phyloP scores from a whole-genome alignment of 2,329 filamentous ascomycete genomes.

The Penicillium sp. region DNA sequence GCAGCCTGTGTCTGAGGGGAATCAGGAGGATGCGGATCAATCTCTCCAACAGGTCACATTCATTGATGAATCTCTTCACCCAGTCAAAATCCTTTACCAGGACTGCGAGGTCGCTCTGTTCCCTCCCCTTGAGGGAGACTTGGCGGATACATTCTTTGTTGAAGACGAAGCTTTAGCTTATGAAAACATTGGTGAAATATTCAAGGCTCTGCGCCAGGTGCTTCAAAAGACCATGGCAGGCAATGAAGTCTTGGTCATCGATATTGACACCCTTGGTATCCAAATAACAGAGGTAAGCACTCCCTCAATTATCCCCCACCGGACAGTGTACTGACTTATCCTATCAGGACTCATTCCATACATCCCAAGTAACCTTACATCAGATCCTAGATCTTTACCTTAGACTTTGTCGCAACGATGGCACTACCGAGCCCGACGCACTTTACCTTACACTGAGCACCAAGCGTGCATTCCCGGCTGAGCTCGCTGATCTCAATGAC shows the following conservation, averaged over 20 bases:
- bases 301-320: conserved; percentile 1
- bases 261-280: conserved; percentile 48
- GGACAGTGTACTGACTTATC: conserved; percentile 20
- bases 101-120: conserved; percentile 52
- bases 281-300: conserved; percentile 52
- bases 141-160: conserved; percentile 49
- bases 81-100: conserved; percentile 49
- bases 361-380: conserved; percentile 45
- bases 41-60: conserved; percentile 18
- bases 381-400: conserved; percentile 54
- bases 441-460: conserved; percentile 52
- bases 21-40: conserved; percentile 7
- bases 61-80: conserved; percentile 29
- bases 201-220: conserved; percentile 48
- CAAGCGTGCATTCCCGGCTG: conserved; percentile 46
- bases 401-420: conserved; percentile 52
- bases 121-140: conserved; percentile 46
- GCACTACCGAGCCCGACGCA: conserved; percentile 44
- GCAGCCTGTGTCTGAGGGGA: conserved; percentile 4
- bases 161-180: conserved; percentile 49
- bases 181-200: conserved; percentile 47
- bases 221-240: conserved; percentile 48
- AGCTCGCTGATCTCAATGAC: conserved; percentile 45
- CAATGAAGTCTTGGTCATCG: conserved; percentile 50
- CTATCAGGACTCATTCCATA: conserved; percentile 42